These are phyloP conservation scores for Ambrosiella cleistominuta DNA, from an alignment of 2,329 filamentous ascomycete species.

Conservation along the genomic window DNA sequence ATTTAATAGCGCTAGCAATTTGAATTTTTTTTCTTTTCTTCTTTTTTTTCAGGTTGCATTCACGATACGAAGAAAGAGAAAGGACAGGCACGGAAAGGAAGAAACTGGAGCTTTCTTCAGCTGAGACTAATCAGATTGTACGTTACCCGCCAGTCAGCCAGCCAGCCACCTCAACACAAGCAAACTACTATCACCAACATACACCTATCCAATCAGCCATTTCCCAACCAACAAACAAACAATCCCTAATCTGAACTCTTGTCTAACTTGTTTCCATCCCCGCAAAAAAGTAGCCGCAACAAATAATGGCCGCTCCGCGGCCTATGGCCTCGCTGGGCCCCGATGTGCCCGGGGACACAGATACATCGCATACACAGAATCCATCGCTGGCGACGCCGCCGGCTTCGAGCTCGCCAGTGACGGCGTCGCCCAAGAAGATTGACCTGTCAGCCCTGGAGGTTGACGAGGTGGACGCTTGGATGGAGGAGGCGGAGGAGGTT, in stretches of 20 bases:
- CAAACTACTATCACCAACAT: too few species aligned
- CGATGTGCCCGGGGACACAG: not conserved
- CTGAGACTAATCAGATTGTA: too few species aligned
- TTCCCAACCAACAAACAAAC: not conserved
- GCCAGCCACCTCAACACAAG: too few species aligned
- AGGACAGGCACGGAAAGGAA: too few species aligned
- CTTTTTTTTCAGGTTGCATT: too few species aligned
- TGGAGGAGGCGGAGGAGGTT: constrained; percentile 11
- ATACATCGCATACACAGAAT: not conserved
- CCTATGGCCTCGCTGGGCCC: not conserved
- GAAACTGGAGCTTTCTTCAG: too few species aligned
- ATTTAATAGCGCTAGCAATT: too few species aligned
- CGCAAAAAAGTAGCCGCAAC: not conserved
- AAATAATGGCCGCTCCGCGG: not conserved
- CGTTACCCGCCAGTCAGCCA: too few species aligned
- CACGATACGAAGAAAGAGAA: too few species aligned
- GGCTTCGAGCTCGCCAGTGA: not conserved
- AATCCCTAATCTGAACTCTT: not conserved
- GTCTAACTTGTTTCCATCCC: not conserved
- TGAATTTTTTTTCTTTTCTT: too few species aligned
- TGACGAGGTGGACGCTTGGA: constrained; percentile 11
- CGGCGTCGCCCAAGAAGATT: not conserved
- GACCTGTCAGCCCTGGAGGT: constrained; percentile 6
- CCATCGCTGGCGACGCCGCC: not conserved
- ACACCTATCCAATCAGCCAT: too few species aligned